phyloP scores from a whole-genome alignment of 305 asterid species.

The Nicotiana rustica region DNA sequence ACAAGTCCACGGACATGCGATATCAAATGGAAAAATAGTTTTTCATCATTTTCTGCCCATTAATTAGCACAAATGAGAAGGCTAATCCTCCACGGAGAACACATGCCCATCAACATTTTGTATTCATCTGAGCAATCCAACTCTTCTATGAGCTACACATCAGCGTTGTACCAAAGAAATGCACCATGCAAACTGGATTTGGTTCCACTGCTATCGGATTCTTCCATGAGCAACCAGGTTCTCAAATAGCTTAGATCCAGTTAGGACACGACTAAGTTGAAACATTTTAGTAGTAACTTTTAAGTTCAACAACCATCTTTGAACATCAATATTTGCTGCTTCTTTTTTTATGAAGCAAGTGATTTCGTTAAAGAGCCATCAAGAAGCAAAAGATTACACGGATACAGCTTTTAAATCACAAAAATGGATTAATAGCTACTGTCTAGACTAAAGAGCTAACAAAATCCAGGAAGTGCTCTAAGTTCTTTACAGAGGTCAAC shows the following conservation, averaged over 20 bases:
- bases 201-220: conserved; percentile 21
- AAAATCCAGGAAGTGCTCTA: background rate
- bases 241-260: conserved; percentile 1
- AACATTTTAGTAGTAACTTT: conserved; percentile 17
- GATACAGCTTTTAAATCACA: background rate
- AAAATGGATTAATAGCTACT: background rate
- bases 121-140: no score
- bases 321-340: no score
- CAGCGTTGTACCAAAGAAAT: background rate
- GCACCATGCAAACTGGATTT: conserved; percentile 8
- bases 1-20: background rate
- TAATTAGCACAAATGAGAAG: background rate
- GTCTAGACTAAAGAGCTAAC: background rate
- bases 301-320: conserved; percentile 25
- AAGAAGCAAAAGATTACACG: background rate
- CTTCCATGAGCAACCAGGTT: background rate
- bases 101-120: background rate
- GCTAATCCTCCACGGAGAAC: background rate
- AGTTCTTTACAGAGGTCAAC: background rate
- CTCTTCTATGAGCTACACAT: no score
- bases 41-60: background rate
- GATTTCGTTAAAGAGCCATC: background rate
- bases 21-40: background rate
- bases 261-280: background rate
- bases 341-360: background rate